Percentiles rank a stretch among this genome's conserved stretches.
Conservation (phyloP, 139 green algal species). For the Picochlorum sp. region DNA sequence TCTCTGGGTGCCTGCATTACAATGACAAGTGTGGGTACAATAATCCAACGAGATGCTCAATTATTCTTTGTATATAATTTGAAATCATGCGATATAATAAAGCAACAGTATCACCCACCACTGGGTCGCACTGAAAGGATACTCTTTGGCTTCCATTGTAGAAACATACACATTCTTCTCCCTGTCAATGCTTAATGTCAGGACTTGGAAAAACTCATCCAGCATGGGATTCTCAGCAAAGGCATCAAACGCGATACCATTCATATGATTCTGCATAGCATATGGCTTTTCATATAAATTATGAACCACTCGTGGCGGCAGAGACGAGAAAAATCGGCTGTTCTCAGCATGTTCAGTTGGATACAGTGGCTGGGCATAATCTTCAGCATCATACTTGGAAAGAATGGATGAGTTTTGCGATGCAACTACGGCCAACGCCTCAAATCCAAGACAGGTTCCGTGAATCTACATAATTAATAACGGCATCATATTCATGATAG, state of each 20-base stretch:
- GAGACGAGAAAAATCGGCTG: constrained; percentile 26
- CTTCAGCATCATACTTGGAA: constrained; percentile 43
- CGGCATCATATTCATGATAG: too few relatives aligned
- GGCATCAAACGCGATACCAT: constrained; percentile 49
- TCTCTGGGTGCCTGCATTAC: constrained; percentile 81
- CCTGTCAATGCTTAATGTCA: constrained; percentile 51
- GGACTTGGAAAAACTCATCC: constrained; percentile 51
- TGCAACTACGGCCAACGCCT: constrained; percentile 50
- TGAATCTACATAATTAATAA: too few relatives aligned
- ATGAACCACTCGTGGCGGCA: constrained; percentile 44
- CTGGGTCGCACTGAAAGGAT: constrained; percentile 54
- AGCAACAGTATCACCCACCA: too few relatives aligned
- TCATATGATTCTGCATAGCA: constrained; percentile 72
- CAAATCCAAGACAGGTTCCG: constrained; percentile 72
- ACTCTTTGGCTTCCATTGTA: constrained; percentile 53
- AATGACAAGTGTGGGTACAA: constrained; percentile 13
- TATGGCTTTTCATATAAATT: constrained; percentile 53
- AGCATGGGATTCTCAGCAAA: constrained; percentile 43
- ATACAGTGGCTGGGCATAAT: constrained; percentile 52
- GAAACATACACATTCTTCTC: constrained; percentile 49
- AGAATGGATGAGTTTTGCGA: constrained; percentile 45
- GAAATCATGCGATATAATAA: too few relatives aligned
- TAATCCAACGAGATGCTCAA: too few relatives aligned
- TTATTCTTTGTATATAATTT: too few relatives aligned
- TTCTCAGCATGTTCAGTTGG: constrained; percentile 31